Percentiles rank a stretch among this genome's conserved stretches.
Conservation (phyloP, 495 filamentous ascomycete species). For the Penicillium dipodomyicola region DNA sequence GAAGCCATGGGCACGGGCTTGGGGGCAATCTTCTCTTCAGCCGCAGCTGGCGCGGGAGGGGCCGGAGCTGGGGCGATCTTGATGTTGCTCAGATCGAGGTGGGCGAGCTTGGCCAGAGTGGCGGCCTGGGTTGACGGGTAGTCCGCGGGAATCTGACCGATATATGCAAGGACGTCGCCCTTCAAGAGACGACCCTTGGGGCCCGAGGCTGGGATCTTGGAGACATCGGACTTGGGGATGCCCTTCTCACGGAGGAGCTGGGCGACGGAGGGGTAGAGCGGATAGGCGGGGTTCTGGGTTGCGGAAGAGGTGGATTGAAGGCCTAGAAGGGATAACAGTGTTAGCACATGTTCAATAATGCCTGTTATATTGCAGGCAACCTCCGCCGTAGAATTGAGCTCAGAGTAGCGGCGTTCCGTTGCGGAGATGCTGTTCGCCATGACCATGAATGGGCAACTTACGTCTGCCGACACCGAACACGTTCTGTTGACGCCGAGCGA, state of each 20-base stretch:
- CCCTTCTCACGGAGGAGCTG: conserved; percentile 76
- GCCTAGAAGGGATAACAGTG: conserved; percentile 17
- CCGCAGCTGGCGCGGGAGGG: conserved; percentile 41
- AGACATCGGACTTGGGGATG: conserved; percentile 65
- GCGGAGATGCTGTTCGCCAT: neutral
- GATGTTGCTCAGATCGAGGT: conserved; percentile 93
- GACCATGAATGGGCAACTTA: conserved; percentile 30
- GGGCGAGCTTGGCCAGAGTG: conserved; percentile 68
- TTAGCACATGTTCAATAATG: conserved; percentile 8
- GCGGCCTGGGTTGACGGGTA: conserved; percentile 67
- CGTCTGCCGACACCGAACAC: conserved; percentile 36
- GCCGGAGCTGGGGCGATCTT: conserved; percentile 67
- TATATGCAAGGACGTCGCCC: conserved; percentile 89
- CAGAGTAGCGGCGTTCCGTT: conserved; percentile 8
- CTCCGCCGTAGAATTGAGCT: conserved; percentile 7
- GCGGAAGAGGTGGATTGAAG: conserved; percentile 43
- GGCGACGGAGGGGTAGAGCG: conserved; percentile 81
- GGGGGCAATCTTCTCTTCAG: conserved; percentile 38
- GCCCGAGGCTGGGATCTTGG: conserved; percentile 81
- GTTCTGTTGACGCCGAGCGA: conserved; percentile 41
- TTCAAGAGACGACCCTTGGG: conserved; percentile 90
- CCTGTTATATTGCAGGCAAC: neutral
- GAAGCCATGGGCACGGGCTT: conserved; percentile 36
- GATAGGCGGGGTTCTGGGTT: conserved; percentile 68
- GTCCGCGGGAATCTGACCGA: conserved; percentile 68